Evolutionary conservation across 2,329 filamentous ascomycete species (phyloP).

Genomic region (Arachnomyces sp.): DNA sequence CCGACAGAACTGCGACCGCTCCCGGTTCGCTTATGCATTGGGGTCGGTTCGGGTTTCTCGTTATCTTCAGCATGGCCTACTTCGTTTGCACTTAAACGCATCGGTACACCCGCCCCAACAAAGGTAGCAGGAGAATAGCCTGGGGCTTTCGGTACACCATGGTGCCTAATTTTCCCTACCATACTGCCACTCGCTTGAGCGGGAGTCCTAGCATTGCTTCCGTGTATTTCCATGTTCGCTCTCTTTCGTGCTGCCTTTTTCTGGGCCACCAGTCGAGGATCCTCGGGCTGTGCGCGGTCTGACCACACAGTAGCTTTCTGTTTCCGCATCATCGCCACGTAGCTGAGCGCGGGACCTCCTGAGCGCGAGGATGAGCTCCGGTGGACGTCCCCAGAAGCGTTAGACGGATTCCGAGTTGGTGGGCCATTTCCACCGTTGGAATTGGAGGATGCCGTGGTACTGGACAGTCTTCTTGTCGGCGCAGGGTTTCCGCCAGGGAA

Average conservation of each 20-base stretch:
- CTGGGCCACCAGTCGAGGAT: conserved; percentile 72
- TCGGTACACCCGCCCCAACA: conserved; percentile 72
- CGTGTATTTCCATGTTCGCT: conserved; percentile 75
- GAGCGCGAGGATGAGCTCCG: conserved; percentile 78
- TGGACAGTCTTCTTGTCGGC: conserved; percentile 30
- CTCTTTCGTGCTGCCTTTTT: conserved; percentile 82
- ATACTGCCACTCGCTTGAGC: conserved; percentile 49
- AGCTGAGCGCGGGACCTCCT: conserved; percentile 59
- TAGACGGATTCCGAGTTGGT: conserved; percentile 21
- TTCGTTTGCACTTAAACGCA: conserved; percentile 90
- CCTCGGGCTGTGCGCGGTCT: conserved; percentile 85
- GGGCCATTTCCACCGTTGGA: conserved; percentile 29
- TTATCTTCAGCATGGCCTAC: conserved; percentile 71
- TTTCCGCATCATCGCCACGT: conserved; percentile 90
- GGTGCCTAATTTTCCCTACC: conserved; percentile 75
- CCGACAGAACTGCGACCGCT: conserved; percentile 53
- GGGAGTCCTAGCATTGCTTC: conserved; percentile 53
- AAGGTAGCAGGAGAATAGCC: conserved; percentile 72
- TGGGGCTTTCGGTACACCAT: conserved; percentile 58
- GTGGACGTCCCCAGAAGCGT: conserved; percentile 38
- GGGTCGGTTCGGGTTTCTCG: conserved; percentile 19
- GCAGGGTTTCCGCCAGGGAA: too few species aligned
- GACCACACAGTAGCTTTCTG: conserved; percentile 99
- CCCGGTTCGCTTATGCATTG: conserved; percentile 46
- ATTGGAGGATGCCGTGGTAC: conserved; percentile 33